Conservation (phyloP, 257 asterid species). For the Eucommia ulmoides region DNA sequence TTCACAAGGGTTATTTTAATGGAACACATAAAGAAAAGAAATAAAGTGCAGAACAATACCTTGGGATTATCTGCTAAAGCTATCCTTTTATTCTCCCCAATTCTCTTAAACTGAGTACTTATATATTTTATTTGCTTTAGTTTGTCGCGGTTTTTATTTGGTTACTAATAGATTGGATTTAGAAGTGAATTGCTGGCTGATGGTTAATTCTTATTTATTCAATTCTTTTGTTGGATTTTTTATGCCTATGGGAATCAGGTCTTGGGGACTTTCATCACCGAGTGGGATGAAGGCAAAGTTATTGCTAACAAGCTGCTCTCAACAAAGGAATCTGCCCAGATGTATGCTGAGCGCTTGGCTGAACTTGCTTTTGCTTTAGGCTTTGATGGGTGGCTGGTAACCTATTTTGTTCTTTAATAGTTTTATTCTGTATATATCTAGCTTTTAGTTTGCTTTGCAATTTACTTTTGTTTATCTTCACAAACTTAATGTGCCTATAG, state of each 20-base stretch:
- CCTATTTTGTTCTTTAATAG: too few species aligned
- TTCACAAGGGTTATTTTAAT: too few species aligned
- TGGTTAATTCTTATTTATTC: neutral
- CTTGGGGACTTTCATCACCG: conserved; percentile 86
- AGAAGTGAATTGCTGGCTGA: neutral
- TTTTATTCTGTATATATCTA: too few species aligned
- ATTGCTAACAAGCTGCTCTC: conserved; percentile 47
- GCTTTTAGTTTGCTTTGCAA: too few species aligned
- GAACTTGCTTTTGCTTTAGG: conserved; percentile 87
- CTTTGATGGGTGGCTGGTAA: conserved; percentile 99
- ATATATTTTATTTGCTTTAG: neutral
- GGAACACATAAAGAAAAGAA: too few species aligned
- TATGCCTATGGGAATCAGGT: conserved; percentile 32
- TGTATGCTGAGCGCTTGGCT: conserved; percentile 73
- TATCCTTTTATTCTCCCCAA: too few species aligned
- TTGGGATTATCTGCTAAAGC: too few species aligned
- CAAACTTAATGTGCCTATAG: too few species aligned
- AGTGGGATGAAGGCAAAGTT: conserved; percentile 72
- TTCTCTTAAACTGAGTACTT: neutral
- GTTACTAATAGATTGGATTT: neutral
- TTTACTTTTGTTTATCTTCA: too few species aligned
- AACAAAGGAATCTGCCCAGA: conserved; percentile 52
- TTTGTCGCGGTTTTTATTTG: neutral
- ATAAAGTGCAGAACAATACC: too few species aligned
- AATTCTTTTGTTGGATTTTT: neutral